Percentiles rank a stretch among this genome's conserved stretches.
Evolutionary conservation across 1,284 basidiomycete species (phyloP).

Genomic region (Ustilago trichophora): DNA sequence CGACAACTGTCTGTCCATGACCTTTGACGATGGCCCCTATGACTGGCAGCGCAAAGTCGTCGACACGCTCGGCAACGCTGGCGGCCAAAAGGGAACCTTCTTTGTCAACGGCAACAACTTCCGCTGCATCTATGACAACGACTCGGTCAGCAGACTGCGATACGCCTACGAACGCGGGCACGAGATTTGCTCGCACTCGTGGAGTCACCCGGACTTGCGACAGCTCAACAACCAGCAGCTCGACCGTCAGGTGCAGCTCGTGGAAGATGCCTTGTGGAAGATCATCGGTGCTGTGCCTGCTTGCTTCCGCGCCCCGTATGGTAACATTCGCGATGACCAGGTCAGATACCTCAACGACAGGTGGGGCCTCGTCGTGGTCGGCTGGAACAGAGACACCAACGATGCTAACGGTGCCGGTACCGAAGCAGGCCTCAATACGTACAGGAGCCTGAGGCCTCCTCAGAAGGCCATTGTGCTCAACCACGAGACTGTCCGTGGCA

Average conservation of each 20-base stretch:
- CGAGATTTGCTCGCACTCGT: slow-evolving; percentile 57
- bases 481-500: slow-evolving; percentile 55
- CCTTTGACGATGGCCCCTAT: slow-evolving; percentile 62
- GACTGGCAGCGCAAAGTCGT: slow-evolving; percentile 27
- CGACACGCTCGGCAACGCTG: slow-evolving; percentile 28
- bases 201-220: slow-evolving; percentile 47
- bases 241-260: slow-evolving; percentile 48
- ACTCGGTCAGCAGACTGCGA: slow-evolving; percentile 17
- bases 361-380: slow-evolving; percentile 47
- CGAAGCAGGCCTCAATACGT: slow-evolving; percentile 29
- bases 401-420: slow-evolving; percentile 48
- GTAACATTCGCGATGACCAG: slow-evolving; percentile 36
- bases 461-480: slow-evolving; percentile 53
- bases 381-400: slow-evolving; percentile 49
- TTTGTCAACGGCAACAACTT: slow-evolving; percentile 63
- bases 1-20: slow-evolving; percentile 39
- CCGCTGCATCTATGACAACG: slow-evolving; percentile 48
- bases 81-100: slow-evolving; percentile 50
- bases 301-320: slow-evolving; percentile 56
- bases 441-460: slow-evolving; percentile 40
- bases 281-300: slow-evolving; percentile 56
- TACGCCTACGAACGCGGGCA: slow-evolving; percentile 39
- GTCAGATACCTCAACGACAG: slow-evolving; percentile 50
- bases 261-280: slow-evolving; percentile 58
- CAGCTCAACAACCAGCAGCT: slow-evolving; percentile 40